Base-by-base conservation (phyloP, 164 flowering plant species). In the Tinospora cordifolia region DNA sequence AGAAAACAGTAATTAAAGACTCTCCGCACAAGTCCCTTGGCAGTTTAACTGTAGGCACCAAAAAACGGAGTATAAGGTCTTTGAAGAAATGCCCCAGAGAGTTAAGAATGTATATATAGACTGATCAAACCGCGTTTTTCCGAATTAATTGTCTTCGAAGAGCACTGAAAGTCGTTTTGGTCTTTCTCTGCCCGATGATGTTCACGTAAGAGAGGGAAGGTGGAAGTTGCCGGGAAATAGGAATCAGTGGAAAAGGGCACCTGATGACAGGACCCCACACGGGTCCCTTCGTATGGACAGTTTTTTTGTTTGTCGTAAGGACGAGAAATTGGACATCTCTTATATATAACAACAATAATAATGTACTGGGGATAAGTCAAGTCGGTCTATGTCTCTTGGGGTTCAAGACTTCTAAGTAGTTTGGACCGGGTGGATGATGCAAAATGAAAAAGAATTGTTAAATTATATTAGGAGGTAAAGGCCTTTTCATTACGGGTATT, bases 81-180 rank as follows among this genome's bases (percentile, higher is more conserved):
- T 64, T 41, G 68, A 66, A 17, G 47, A 66, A 66, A 64, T 64
- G 24, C 67, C 67, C 15, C 15, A 36, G 68, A 66, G 68, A 66
- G 26, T 19, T 39, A 63, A n/a, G 25, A 41, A 8, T 41, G 46
- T 41, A 41, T 3, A 17, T 13, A 51, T 51, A 51, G 58, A 5
- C 5, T 1, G 47, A 44, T 9, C 9, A 9, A 14, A 44, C 47
- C 47, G 47, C 47, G 47, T 44, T 7, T 11, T 44, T 44, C 47
- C 12, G 47, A 44, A 44, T 44, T 14, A 44, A 44, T 44, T 14
- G 47, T 44, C 47, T 11, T 44, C 24, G n/a, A 21, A n/a, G 60
- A 54, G 60, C 60, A 54, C 22, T 21, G 24, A 17, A 54, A 54
- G 22, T 21, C 60, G 25, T n/a, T 54, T 54, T 41, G 9, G 46